Conservation (phyloP, 2,329 filamentous ascomycete species). For the Capronia coronata region DNA sequence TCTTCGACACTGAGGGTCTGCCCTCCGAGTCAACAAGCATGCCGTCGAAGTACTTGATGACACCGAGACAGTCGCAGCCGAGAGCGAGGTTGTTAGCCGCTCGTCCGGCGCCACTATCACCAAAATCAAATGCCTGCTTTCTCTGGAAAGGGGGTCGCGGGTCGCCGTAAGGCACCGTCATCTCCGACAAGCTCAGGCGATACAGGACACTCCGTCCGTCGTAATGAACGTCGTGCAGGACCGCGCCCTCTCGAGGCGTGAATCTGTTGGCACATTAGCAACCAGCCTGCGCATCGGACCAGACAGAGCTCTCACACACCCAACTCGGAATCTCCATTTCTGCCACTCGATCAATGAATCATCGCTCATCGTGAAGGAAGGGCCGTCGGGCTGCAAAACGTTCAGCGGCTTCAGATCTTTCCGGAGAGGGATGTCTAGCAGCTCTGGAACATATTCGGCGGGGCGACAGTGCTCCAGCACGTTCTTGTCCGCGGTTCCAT, state of each 20-base stretch:
- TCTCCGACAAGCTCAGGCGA: slow-evolving; percentile 60
- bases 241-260: slow-evolving; percentile 63
- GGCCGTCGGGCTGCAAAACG: slow-evolving; percentile 63
- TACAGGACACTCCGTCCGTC: slow-evolving; percentile 61
- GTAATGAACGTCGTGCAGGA: slow-evolving; percentile 65
- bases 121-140: slow-evolving; percentile 67
- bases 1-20: slow-evolving; percentile 47
- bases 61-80: slow-evolving; percentile 62
- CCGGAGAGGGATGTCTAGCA: slow-evolving; percentile 45
- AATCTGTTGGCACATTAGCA: slow-evolving; percentile 38
- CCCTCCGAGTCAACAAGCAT: slow-evolving; percentile 51
- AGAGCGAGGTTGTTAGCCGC: slow-evolving; percentile 61
- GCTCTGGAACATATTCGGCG: slow-evolving; percentile 47
- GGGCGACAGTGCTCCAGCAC: slow-evolving; percentile 47
- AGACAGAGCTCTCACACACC: slow-evolving; percentile 35
- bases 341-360: slow-evolving; percentile 52
- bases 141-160: slow-evolving; percentile 59
- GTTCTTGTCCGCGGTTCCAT: slow-evolving; percentile 39
- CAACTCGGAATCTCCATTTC: slow-evolving; percentile 62
- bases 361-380: slow-evolving; percentile 55
- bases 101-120: slow-evolving; percentile 60
- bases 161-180: slow-evolving; percentile 64
- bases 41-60: slow-evolving; percentile 59
- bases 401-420: slow-evolving; percentile 62
- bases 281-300: neutral